Conservation (phyloP, 2,329 filamentous ascomycete genomes). For the Ploettnerulaceae sp. region DNA sequence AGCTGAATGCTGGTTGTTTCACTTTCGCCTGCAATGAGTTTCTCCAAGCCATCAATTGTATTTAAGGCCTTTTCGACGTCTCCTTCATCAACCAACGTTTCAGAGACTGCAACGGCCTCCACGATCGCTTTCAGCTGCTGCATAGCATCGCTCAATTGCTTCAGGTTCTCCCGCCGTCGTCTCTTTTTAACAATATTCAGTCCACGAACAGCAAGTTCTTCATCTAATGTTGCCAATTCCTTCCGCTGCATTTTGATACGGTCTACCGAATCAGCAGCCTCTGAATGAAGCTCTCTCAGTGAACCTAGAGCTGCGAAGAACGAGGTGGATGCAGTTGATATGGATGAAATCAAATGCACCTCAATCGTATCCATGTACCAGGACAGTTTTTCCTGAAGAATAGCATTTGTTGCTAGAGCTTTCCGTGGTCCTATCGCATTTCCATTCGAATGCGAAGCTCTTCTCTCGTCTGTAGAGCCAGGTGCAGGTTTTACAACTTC, state of each 20-base stretch:
- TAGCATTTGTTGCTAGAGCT: slow-evolving; percentile 90
- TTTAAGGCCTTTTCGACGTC: slow-evolving; percentile 76
- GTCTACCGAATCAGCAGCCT: slow-evolving; percentile 85
- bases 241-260: slow-evolving; percentile 76
- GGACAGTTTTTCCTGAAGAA: slow-evolving; percentile 93
- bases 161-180: slow-evolving; percentile 75
- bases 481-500: slow-evolving; percentile 78
- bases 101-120: slow-evolving; percentile 54
- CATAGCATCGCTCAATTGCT: slow-evolving; percentile 76
- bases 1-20: slow-evolving; percentile 36
- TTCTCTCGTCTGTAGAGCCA: slow-evolving; percentile 49
- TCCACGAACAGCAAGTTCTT: slow-evolving; percentile 80
- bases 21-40: slow-evolving; percentile 68
- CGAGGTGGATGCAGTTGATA: slow-evolving; percentile 89
- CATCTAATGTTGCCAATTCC: slow-evolving; percentile 75
- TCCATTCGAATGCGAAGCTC: slow-evolving; percentile 46
- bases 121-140: slow-evolving; percentile 78
- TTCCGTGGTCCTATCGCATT: slow-evolving; percentile 64
- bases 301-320: slow-evolving; percentile 95
- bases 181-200: slow-evolving; percentile 81
- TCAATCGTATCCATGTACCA: slow-evolving; percentile 99
- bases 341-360: slow-evolving; percentile 92
- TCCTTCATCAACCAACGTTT: slow-evolving; percentile 76
- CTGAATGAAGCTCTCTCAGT: slow-evolving; percentile 81
- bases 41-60: slow-evolving; percentile 72